Evolutionary conservation across 345 rosid genomes (phyloP).

Genomic region (Noccaea bulbosa): DNA sequence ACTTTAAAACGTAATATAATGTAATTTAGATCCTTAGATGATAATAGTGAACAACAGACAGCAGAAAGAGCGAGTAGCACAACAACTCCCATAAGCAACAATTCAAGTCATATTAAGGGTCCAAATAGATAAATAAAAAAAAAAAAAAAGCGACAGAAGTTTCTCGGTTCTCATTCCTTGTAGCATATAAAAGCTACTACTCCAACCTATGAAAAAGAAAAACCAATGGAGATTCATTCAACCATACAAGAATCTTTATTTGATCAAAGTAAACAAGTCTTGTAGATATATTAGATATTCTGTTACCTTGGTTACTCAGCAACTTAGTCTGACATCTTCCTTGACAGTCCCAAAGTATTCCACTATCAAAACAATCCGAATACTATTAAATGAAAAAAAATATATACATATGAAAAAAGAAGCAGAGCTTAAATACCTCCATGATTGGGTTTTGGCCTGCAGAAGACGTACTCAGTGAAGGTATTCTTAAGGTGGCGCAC

Average conservation of each 20-base stretch:
- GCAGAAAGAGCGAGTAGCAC: too few species aligned
- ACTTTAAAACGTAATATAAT: too few species aligned
- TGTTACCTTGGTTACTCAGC: not conserved
- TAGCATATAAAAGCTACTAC: not conserved
- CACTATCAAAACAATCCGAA: not conserved
- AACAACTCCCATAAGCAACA: too few species aligned
- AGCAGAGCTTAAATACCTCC: not conserved
- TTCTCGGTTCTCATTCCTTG: not conserved
- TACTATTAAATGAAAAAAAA: not conserved
- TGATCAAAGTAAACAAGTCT: not conserved
- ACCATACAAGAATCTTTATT: slow-evolving; percentile 9
- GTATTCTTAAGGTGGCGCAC: not conserved
- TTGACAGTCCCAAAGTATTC: not conserved
- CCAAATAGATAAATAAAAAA: too few species aligned
- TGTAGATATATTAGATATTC: not conserved
- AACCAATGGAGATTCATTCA: not conserved
- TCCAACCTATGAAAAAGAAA: not conserved
- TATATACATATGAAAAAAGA: too few species aligned
- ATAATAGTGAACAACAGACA: too few species aligned
- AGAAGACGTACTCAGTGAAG: not conserved
- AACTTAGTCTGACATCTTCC: not conserved
- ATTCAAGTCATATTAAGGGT: too few species aligned
- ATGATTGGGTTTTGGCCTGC: slow-evolving; percentile 3
- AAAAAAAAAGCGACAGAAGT: too few species aligned
- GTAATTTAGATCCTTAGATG: too few species aligned